Evolutionary conservation across 2,329 filamentous ascomycete species (phyloP), one percentile per base, ranked within the genome.

Genomic region (Apiospora koreana): DNA sequence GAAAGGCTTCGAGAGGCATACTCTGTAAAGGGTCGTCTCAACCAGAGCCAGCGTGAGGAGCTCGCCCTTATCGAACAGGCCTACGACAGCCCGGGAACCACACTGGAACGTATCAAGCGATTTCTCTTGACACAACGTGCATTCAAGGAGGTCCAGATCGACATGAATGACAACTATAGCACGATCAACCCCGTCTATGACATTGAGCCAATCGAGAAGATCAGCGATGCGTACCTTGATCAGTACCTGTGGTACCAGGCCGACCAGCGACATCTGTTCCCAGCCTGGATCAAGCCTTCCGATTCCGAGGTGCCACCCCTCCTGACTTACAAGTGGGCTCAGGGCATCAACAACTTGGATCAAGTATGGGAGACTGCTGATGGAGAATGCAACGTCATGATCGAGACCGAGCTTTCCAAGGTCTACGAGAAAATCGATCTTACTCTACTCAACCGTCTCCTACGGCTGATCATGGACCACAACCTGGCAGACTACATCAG

Each of bases 111-210:
- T 71, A 99, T 99, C 84, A 99, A 99, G 86, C 93, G 96, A 66
- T 98, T 98, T 86, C 86, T 99, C 73, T 89, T 99, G 62, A 99
- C 97, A 0, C 96, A 99, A 80, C 91, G 96, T 80, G 96, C 97
- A 1, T 99, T 99, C 88, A 99, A 99, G 83, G 96, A 99, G 83
- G 96, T 99, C 62, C 96, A 95, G 69, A 99, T 99, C 75, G 96
- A 99, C 79, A 99, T 99, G 96, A 99, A 99, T 81, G 96, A 99
- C 84, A 99, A 99, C 79, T 99, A 99, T 84, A 98, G 91, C 86
- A 95, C 94, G 23, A 99, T 99, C 85, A 99, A 99, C 79, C 97
- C 96, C 0, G 96, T 99, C 1, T 99, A 99, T 79, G 96, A 99
- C 75, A 96, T 99, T 71, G 97, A 99, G 82, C 96, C 96, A 0